These are phyloP conservation scores for Cinnamomum chago DNA, from an alignment of 164 flowering plant genomes.

Conservation along the genomic window DNA sequence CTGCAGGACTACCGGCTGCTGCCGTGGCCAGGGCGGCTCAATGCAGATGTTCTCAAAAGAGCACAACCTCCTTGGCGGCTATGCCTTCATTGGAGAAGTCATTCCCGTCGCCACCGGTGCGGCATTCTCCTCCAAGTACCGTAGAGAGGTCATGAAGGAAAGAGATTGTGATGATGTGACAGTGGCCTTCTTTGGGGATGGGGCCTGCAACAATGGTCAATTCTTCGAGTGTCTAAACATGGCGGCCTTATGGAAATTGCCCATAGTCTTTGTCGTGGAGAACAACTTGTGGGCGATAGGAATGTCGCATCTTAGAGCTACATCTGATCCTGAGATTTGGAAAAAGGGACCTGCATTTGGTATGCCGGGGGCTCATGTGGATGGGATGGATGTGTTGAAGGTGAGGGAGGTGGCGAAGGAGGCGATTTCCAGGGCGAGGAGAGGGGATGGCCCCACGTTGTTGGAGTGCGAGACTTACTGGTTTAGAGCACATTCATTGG, in stretches of 20 bases:
- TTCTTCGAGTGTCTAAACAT: slow-evolving; percentile 97
- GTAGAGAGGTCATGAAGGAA: slow-evolving; percentile 71
- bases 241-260: slow-evolving; percentile 96
- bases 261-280: slow-evolving; percentile 93
- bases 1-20: slow-evolving; percentile 89
- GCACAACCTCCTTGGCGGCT: slow-evolving; percentile 85
- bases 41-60: slow-evolving; percentile 98
- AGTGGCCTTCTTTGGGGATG: slow-evolving; percentile 87
- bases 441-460: slow-evolving; percentile 93
- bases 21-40: slow-evolving; percentile 95
- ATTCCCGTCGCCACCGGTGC: slow-evolving; percentile 95
- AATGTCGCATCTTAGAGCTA: slow-evolving; percentile 91
- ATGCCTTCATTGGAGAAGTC: slow-evolving; percentile 94
- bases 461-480: slow-evolving; percentile 95
- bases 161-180: slow-evolving; percentile 72
- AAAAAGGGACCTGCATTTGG: slow-evolving; percentile 92
- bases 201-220: slow-evolving; percentile 89
- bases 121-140: slow-evolving; percentile 74
- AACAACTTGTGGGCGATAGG: slow-evolving; percentile 99
- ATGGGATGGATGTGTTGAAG: slow-evolving; percentile 99
- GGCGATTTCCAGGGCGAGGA: slow-evolving; percentile 80
- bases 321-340: slow-evolving; percentile 93
- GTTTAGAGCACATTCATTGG: slow-evolving; percentile 95
- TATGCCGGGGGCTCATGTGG: slow-evolving; percentile 96
- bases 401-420: slow-evolving; percentile 92